Conservation (phyloP, 1,139 yeast species). For the Hyphopichia pseudoburtonii region DNA sequence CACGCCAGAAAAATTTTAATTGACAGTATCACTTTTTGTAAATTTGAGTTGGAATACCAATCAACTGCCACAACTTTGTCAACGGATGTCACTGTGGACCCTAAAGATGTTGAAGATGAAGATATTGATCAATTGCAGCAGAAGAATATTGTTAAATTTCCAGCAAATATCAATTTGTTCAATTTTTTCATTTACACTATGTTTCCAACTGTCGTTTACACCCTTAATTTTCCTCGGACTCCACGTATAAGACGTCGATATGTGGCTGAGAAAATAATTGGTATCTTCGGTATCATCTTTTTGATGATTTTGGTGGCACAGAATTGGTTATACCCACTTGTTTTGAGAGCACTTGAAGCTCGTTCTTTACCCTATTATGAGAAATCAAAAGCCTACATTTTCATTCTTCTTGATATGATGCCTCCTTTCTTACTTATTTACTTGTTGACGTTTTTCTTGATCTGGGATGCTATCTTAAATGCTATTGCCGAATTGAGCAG, state of each 20-base stretch:
- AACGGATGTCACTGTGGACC: constrained; percentile 14
- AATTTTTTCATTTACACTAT: constrained; percentile 77
- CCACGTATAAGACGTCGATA: constrained; percentile 65
- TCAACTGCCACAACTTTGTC: constrained; percentile 22
- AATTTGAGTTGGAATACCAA: constrained; percentile 60
- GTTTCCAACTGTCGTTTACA: constrained; percentile 90
- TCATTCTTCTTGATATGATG: constrained; percentile 68
- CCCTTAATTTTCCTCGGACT: constrained; percentile 79
- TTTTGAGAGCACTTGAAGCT: constrained; percentile 55
- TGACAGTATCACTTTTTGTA: constrained; percentile 59
- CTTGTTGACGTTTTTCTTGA: constrained; percentile 76
- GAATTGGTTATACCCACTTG: constrained; percentile 73
- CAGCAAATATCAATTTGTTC: constrained; percentile 61
- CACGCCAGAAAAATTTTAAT: constrained; percentile 28
- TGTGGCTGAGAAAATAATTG: constrained; percentile 68
- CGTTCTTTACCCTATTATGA: constrained; percentile 47
- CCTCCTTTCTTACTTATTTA: constrained; percentile 79
- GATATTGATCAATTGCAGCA: constrained; percentile 18
- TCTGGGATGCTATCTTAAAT: constrained; percentile 92
- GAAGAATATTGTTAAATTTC: constrained; percentile 48
- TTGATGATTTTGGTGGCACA: constrained; percentile 85
- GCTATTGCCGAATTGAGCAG: constrained; percentile 83
- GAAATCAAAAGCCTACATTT: constrained; percentile 53
- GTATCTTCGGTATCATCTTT: constrained; percentile 82
- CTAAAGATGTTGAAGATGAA: constrained; percentile 9